Conservation (phyloP, 2,329 filamentous ascomycete species). For the Ophiocordyceps unilateralis region DNA sequence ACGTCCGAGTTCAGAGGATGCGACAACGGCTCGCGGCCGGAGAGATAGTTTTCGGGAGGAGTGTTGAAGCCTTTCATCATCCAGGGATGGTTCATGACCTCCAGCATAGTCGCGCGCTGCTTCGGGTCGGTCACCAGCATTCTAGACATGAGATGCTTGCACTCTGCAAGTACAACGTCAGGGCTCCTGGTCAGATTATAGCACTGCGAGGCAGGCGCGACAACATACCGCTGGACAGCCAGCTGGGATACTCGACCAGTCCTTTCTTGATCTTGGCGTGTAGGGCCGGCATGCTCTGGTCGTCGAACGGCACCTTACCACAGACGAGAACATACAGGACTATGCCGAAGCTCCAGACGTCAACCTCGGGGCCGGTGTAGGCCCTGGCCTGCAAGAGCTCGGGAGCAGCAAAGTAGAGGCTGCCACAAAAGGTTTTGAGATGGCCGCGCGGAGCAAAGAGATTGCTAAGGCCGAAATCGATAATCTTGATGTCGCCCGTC, state of each 20-base stretch:
- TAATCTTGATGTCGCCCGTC: slow-evolving; percentile 97
- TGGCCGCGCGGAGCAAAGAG: slow-evolving; percentile 73
- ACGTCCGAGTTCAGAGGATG: slow-evolving; percentile 70
- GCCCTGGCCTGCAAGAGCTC: slow-evolving; percentile 85
- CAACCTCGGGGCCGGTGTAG: slow-evolving; percentile 91
- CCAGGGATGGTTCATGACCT: slow-evolving; percentile 94
- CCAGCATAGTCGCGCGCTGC: slow-evolving; percentile 68
- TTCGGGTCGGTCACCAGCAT: slow-evolving; percentile 94
- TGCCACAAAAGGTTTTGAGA: slow-evolving; percentile 93
- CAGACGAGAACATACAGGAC: slow-evolving; percentile 94
- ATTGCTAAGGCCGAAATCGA: slow-evolving; percentile 95
- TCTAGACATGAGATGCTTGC: slow-evolving; percentile 75
- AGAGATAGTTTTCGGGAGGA: slow-evolving; percentile 79
- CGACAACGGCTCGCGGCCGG: slow-evolving; percentile 65
- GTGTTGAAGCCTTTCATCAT: slow-evolving; percentile 80
- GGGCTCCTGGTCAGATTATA: slow-evolving; percentile 15
- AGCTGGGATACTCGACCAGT: slow-evolving; percentile 84
- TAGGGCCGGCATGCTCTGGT: slow-evolving; percentile 95
- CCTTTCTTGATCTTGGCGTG: slow-evolving; percentile 99
- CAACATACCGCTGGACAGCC: slow-evolving; percentile 62
- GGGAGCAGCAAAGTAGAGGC: slow-evolving; percentile 91
- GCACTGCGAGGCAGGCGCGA: background rate
- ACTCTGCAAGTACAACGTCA: slow-evolving; percentile 44
- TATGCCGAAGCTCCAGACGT: slow-evolving; percentile 97
- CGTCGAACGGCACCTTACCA: slow-evolving; percentile 95